These are phyloP conservation scores for Sphaerulina musiva DNA, from an alignment of 2,329 filamentous ascomycete genomes.

Conservation along the genomic window DNA sequence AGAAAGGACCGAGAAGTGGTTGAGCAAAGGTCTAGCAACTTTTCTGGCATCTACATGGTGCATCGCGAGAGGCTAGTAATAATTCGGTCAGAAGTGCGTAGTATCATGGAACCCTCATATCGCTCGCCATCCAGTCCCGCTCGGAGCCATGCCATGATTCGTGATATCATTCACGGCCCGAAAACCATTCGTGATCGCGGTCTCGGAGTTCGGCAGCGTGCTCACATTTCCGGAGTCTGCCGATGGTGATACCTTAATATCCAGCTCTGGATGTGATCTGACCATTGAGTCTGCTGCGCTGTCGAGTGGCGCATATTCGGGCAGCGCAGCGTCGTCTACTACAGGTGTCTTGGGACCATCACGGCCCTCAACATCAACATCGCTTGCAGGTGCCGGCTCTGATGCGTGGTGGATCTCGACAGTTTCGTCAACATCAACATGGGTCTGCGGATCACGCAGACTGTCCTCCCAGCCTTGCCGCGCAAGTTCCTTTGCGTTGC, in stretches of 20 bases:
- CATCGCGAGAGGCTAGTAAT: not conserved
- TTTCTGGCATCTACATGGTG: not conserved
- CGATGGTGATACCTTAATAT: not conserved
- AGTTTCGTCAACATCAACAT: not conserved
- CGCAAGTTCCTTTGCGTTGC: conserved; percentile 28
- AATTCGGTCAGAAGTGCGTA: not conserved
- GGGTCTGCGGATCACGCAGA: conserved; percentile 7
- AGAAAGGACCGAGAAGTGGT: too few relatives aligned
- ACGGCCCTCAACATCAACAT: not conserved
- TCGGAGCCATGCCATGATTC: conserved; percentile 4
- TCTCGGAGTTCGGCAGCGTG: not conserved
- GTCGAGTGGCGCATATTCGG: not conserved
- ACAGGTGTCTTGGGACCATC: not conserved
- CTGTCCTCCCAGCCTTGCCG: conserved; percentile 28
- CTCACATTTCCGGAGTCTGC: not conserved
- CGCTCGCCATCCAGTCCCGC: conserved; percentile 11
- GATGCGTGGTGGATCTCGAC: not conserved
- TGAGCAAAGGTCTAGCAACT: not conserved
- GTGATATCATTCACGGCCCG: conserved; percentile 17
- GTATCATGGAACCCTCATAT: conserved; percentile 1
- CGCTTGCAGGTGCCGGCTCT: not conserved
- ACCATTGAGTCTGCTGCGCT: not conserved
- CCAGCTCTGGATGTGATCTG: not conserved
- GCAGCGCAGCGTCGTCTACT: not conserved
- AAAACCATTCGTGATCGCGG: conserved; percentile 12